phyloP scores from a whole-genome alignment of 2,329 filamentous ascomycete species.

The Aspergillus pseudoviridinutans region DNA sequence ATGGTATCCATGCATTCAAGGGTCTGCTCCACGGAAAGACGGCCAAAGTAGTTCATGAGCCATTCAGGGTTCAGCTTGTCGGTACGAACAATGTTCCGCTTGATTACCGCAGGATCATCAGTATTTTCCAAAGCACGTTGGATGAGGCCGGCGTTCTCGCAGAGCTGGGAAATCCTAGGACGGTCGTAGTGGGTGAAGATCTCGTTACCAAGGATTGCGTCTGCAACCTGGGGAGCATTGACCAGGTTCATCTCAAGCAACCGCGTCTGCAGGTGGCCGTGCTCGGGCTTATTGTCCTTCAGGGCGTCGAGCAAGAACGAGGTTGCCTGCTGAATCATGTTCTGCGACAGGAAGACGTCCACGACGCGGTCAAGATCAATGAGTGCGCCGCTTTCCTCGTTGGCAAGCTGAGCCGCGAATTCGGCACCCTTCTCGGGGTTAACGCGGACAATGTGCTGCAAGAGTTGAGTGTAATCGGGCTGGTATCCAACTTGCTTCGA shows the following conservation, averaged over 20 bases:
- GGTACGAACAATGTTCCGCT: conserved; percentile 79
- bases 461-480: conserved; percentile 88
- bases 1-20: conserved; percentile 93
- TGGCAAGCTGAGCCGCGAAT: conserved; percentile 88
- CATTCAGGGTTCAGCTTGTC: conserved; percentile 89
- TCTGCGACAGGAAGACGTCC: conserved; percentile 96
- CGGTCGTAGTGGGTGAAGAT: conserved; percentile 99
- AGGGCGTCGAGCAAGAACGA: conserved; percentile 96
- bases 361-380: conserved; percentile 93
- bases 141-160: conserved; percentile 84
- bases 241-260: conserved; percentile 97
- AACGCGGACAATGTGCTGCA: conserved; percentile 87
- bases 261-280: conserved; percentile 88
- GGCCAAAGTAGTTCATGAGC: conserved; percentile 88
- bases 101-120: conserved; percentile 83
- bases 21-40: conserved; percentile 90
- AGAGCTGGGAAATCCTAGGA: conserved; percentile 79
- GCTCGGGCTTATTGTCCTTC: conserved; percentile 90
- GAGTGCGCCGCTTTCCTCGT: conserved; percentile 79
- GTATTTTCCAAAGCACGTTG: conserved; percentile 92
- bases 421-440: conserved; percentile 93
- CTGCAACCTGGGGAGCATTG: conserved; percentile 94
- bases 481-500: conserved; percentile 79
- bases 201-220: conserved; percentile 95
- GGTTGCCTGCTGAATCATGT: conserved; percentile 95